A percentile compares a stretch with the other conserved stretches of the same genome.
phyloP scores from a whole-genome alignment of 2,329 filamentous ascomycete genomes.

The Fusarium sambucinum region DNA sequence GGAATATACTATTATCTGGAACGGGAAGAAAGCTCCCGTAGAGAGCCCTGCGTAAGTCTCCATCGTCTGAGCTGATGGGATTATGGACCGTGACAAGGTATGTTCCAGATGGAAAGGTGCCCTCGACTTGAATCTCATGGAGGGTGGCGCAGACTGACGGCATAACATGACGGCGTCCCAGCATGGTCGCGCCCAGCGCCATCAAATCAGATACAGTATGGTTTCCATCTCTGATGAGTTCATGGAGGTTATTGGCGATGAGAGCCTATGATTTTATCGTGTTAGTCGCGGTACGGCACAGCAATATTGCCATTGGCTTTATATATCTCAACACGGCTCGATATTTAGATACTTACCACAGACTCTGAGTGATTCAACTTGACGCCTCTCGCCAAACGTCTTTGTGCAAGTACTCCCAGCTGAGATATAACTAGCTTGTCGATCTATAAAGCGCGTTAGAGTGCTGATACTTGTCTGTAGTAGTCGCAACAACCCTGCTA shows the following conservation, averaged over 20 bases:
- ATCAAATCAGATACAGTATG: slow-evolving; percentile 95
- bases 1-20: slow-evolving; percentile 76
- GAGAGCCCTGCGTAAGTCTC: slow-evolving; percentile 85
- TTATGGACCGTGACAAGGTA: slow-evolving; percentile 96
- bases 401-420: slow-evolving; percentile 87
- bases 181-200: slow-evolving; percentile 89
- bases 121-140: slow-evolving; percentile 90
- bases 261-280: slow-evolving; percentile 66
- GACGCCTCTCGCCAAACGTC: slow-evolving; percentile 86
- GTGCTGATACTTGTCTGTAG: slow-evolving; percentile 7
- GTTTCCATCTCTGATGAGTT: slow-evolving; percentile 96
- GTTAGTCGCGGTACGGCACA: slow-evolving; percentile 12
- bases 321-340: neutral
- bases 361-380: slow-evolving; percentile 92
- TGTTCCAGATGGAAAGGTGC: slow-evolving; percentile 89
- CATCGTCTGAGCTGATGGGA: slow-evolving; percentile 87
- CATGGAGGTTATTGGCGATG: slow-evolving; percentile 90
- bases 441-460: slow-evolving; percentile 67
- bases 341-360: slow-evolving; percentile 64
- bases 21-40: slow-evolving; percentile 93
- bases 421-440: slow-evolving; percentile 97
- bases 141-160: slow-evolving; percentile 84
- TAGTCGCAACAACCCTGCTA: slow-evolving; percentile 37
- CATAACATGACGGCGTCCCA: slow-evolving; percentile 90
- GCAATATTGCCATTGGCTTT: slow-evolving; percentile 1